Base-by-base conservation (phyloP, 345 rosid genomes). In the Capsella bursapastoris region DNA sequence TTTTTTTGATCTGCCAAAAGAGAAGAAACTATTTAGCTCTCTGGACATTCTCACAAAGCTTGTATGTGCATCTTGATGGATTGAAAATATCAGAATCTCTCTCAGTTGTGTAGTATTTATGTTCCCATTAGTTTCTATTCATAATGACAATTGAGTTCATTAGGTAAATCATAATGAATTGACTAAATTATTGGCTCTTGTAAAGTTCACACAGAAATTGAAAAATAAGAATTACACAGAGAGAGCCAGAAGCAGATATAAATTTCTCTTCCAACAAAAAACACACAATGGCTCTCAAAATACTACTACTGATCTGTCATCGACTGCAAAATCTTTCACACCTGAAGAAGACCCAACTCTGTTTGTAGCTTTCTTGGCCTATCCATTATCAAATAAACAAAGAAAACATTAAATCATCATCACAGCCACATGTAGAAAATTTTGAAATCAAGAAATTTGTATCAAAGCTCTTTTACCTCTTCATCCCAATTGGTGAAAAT, bases 401-500 rank as follows among this genome's bases (percentile, higher is more conserved):
- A 61, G 48, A 27, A 27, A 62, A 13, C 7, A 62, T 25, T 25
- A 13, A 27, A 62, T 28, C 52, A 28, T 43, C 14, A 43, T 22
- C 34, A 60, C 4, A 57, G 5, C 57, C 8, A 1, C 38, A 56
- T 8, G 60, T 5, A 34, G 15, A 52, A 34, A 29, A 1, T 32
- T 32, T 6, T 47, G 16, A 47, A 4, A 13, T 4, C 12, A 12
- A 43, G 47, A 22, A 52, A 56, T 3, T 15, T 12, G 7, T 18
- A 73, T 22, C 22, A 64, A 32, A 44, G 16, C 3, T 34, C 22
- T 29, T 38, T 53, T 62, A 64, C 78, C 81, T 70, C 64, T 62
- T 81, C 71, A 51, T 78, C 77, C 81, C 81, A 78, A 66, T 78
- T 60, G 27, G 81, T 51, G 28, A 60, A 65, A 31, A 72, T 59